Evolutionary conservation across 345 rosid species (phyloP), one percentile per base, ranked within the genome.

Genomic region (Kandelia obovata): DNA sequence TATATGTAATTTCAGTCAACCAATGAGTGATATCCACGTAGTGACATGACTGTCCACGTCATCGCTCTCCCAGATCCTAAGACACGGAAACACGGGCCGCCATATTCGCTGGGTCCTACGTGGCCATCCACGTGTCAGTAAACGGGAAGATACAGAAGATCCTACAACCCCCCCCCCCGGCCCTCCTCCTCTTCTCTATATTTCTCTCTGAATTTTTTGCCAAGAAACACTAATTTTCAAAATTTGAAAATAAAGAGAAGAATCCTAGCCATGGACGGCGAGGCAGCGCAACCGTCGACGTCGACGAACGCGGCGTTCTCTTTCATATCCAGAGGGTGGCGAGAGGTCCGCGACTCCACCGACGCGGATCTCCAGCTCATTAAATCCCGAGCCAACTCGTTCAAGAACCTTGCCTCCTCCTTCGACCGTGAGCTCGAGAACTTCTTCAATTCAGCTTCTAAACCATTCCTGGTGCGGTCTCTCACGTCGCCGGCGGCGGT

Each of bases 341-440:
- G 89, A 28, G 99, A 92, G 76, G 99, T 95, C 51, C 83, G 89
- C 2, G 88, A 92, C 75, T 95, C 97, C 11, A 96, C 99, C 3
- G 97, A 86, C 77, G 99, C 97, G 61, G 97, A 95, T 77, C 76
- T 95, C 71, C 96, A 83, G 76, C 76, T 92, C 71, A 90, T 95
- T 84, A 78, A 82, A 23, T 79, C 90, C 70, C 86, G 99, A 63
- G 99, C 99, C 65, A 92, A 86, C 58, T 86, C 96, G 16, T 86
- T 95, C 72, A 91, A 86, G 82, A 90, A 87, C 75, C 83, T 95
- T 23, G 97, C 99, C 15, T 83, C 85, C 9, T 83, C 96, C 19
- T 88, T 92, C 76, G 99, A 95, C 65, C 69, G 96, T 0, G 97
- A 90, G 83, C 79, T 95, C 58, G 99, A 92, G 84, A 90, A 87